Base-by-base conservation (phyloP, 116 monocot species). In the Thalassia testudinum region DNA sequence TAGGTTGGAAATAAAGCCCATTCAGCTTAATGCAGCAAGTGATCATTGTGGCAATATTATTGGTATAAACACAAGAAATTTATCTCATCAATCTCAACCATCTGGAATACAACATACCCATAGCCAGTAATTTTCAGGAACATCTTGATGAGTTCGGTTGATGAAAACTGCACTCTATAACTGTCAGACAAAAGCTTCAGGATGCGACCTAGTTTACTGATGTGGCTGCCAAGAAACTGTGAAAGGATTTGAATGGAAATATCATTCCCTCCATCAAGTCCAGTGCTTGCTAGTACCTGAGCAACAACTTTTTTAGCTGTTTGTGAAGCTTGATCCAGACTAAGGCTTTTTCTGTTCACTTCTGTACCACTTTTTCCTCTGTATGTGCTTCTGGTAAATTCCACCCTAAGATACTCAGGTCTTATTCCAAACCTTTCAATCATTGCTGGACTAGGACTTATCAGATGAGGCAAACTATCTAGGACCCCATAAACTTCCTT, bases 381-480 rank as follows among this genome's bases (percentile, higher is more conserved):
- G 52, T 73, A 88, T 73, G 90, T 85, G 49, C 57, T 79, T 67
- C 77, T 65, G 22, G 49, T 43, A 19, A 65, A 60, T 45, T 60
- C 99, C 61, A 80, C 74, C 56, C 66, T 99, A 24, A 90, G 58
- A 37, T 88, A 85, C 21, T 99, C 85, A 25, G 99, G 99, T 48
- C 71, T 82, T 74, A 90, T 78, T 15, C 99, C 99, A 78, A 90
- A 90, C 26, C 99, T 81, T 70, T 99, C 99, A 58, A 99, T 76
- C 99, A 99, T 86, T 42, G 86, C 86, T 47, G 79, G 71, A 64
- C 77, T 99, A 37, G 72, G 78, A 58, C 67, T 73, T 54, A 75
- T 65, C 34, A 90, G 49, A 25, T 69, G 57, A 2, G 99, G 99
- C 42, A 99, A 72, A 63, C 86, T 90, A 63, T 99, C 99, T 50